A percentile compares a stretch with the other conserved stretches of the same genome.
Evolutionary conservation across 371 early-diverging fungal species (phyloP).

Genomic region (Capillidium heterosporum): DNA sequence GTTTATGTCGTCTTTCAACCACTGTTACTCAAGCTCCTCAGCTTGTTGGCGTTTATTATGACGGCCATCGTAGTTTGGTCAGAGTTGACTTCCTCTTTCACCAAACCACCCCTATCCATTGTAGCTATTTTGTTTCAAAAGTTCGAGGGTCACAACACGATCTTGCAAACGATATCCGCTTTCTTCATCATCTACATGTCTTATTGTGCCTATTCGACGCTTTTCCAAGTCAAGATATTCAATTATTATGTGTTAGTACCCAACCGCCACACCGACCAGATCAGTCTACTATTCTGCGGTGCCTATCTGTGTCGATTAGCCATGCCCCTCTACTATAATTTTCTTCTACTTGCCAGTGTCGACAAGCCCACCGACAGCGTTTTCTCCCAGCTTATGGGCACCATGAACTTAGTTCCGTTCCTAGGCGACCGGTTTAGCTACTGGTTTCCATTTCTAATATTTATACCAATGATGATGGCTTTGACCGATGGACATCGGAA

Average conservation of each 20-base stretch:
- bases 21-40: neutral
- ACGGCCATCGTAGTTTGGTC: neutral
- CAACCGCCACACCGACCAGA: neutral
- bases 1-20: neutral
- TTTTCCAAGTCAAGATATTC: constrained; percentile 1
- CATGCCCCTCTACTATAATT: neutral
- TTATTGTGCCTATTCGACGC: neutral
- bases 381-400: neutral
- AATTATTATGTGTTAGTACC: constrained; percentile 5
- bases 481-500: neutral
- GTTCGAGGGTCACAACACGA: neutral
- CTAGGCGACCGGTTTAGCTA: neutral
- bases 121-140: neutral
- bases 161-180: neutral
- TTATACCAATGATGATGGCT: neutral
- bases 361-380: neutral
- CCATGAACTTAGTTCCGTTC: neutral
- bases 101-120: neutral
- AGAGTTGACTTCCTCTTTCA: neutral
- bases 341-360: neutral
- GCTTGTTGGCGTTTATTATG: neutral
- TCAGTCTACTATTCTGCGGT: neutral
- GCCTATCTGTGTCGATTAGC: neutral
- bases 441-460: neutral
- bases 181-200: neutral